Conservation (phyloP, 441 rosid species). For the Croton setiger region DNA sequence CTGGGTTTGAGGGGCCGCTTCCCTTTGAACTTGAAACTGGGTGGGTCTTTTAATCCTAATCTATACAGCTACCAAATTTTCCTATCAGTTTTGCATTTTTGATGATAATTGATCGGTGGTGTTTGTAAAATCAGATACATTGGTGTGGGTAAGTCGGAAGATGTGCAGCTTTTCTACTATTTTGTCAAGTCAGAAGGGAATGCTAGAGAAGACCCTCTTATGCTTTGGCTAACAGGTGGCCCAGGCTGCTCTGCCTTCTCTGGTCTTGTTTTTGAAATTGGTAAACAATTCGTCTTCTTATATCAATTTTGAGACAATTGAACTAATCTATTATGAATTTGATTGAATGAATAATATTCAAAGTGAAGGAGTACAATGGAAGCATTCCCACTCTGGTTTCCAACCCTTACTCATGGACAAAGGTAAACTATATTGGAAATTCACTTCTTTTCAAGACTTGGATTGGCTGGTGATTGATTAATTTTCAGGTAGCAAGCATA, state of each 20-base stretch:
- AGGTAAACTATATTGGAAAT: conserved; percentile 33
- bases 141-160: conserved; percentile 59
- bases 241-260: conserved; percentile 71
- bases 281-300: too few species aligned
- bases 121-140: conserved; percentile 64
- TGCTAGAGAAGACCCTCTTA: conserved; percentile 47
- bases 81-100: background rate
- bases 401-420: conserved; percentile 74
- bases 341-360: too few species aligned
- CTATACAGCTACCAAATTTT: too few species aligned
- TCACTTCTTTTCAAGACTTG: background rate
- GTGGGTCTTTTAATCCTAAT: too few species aligned
- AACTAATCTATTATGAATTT: too few species aligned
- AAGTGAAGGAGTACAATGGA: conserved; percentile 46
- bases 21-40: conserved; percentile 81
- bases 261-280: conserved; percentile 50
- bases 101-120: too few species aligned
- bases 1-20: conserved; percentile 65
- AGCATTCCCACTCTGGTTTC: conserved; percentile 52
- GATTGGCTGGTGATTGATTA: background rate
- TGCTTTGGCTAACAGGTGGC: conserved; percentile 85
- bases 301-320: too few species aligned
- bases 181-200: conserved; percentile 58
- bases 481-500: conserved; percentile 49
- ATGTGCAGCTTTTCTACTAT: conserved; percentile 62